phyloP scores from a whole-genome alignment of 768 basidiomycete species.

The Basidioascus undulatus region DNA sequence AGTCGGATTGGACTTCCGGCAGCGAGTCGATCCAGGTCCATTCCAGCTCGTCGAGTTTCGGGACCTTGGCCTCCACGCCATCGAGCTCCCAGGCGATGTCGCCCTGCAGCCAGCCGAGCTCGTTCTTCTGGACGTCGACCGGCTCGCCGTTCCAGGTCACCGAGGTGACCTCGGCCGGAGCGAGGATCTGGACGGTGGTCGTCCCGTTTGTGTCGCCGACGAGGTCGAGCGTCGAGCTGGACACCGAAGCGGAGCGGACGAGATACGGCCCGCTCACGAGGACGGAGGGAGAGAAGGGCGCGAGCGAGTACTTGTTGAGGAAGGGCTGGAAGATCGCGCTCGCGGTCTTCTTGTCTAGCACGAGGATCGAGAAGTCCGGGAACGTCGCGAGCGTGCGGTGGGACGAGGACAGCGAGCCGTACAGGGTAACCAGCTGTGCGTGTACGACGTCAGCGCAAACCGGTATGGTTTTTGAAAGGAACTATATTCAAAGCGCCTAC shows the following conservation, averaged over 20 bases:
- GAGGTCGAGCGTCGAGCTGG: conserved; percentile 20
- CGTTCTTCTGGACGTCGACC: conserved; percentile 14
- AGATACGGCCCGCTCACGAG: conserved; percentile 39
- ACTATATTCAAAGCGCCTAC: no score
- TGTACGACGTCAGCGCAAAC: no score
- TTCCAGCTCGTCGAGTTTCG: conserved; percentile 14
- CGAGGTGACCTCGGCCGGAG: conserved; percentile 20
- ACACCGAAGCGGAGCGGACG: conserved; percentile 31
- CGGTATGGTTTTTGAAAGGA: no score
- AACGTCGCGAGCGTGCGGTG: no score
- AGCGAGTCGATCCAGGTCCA: conserved; percentile 9
- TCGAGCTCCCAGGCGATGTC: conserved; percentile 11
- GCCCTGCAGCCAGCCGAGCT: conserved; percentile 9
- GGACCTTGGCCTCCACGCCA: conserved; percentile 16
- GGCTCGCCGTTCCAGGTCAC: conserved; percentile 23
- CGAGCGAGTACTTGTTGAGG: no score
- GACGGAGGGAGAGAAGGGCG: neutral
- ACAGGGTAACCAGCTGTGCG: no score
- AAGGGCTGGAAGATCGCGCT: no score
- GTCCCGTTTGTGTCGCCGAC: conserved; percentile 28
- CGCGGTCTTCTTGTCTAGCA: no score
- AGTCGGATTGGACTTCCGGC: neutral
- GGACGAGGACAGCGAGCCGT: no score
- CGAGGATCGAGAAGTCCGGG: no score
- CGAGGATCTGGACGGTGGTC: conserved; percentile 25